phyloP scores from a whole-genome alignment of 2,329 filamentous ascomycete genomes.

The Paracoccidioides brasiliensis region DNA sequence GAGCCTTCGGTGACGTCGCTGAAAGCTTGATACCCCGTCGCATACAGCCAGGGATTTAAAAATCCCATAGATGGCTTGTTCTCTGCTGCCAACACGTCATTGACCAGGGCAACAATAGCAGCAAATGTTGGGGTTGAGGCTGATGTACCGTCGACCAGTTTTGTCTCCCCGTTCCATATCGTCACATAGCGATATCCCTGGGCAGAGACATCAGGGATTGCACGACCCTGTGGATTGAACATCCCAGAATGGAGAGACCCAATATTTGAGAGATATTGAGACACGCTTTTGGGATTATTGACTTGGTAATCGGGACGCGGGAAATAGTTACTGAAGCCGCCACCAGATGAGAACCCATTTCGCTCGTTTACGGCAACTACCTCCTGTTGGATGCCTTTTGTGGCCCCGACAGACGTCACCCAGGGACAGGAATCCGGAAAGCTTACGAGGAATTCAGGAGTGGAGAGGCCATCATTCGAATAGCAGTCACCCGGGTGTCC shows the following conservation, averaged over 20 bases:
- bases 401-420: slow-evolving; percentile 50
- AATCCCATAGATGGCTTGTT: slow-evolving; percentile 12
- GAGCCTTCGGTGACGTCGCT: slow-evolving; percentile 22
- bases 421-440: slow-evolving; percentile 49
- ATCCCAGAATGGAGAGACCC: slow-evolving; percentile 19
- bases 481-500: slow-evolving; percentile 36
- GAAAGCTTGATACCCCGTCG: slow-evolving; percentile 14
- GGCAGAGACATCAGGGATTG: slow-evolving; percentile 48
- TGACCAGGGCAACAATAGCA: slow-evolving; percentile 11
- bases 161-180: not conserved
- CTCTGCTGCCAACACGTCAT: slow-evolving; percentile 13
- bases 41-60: slow-evolving; percentile 14
- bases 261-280: not conserved
- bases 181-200: slow-evolving; percentile 28
- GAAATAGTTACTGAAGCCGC: slow-evolving; percentile 38
- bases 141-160: slow-evolving; percentile 1
- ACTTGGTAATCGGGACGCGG: slow-evolving; percentile 35
- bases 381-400: slow-evolving; percentile 35
- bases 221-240: slow-evolving; percentile 42
- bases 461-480: slow-evolving; percentile 42
- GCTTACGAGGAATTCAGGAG: slow-evolving; percentile 37
- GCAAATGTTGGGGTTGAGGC: slow-evolving; percentile 13
- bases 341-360: slow-evolving; percentile 38
- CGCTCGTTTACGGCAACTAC: slow-evolving; percentile 24
- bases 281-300: slow-evolving; percentile 5